phyloP scores from a whole-genome alignment of 2,329 filamentous ascomycete species.

The Balansia obtecta region DNA sequence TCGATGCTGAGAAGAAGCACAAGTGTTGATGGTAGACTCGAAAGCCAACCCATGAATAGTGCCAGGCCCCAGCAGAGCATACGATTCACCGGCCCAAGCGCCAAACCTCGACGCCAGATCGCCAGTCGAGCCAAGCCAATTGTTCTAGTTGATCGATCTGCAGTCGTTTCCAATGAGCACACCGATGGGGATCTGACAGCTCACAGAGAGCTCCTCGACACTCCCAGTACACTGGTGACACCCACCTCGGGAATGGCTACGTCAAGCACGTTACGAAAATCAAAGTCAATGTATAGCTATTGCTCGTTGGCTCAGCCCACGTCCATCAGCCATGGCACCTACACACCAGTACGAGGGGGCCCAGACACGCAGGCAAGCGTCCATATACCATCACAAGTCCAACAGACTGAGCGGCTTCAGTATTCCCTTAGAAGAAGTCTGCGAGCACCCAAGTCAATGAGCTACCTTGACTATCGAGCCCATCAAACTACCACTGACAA shows the following conservation, averaged over 20 bases:
- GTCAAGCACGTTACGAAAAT: conserved; percentile 38
- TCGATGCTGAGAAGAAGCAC: conserved; percentile 10
- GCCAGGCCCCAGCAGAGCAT: background rate
- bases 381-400: conserved; percentile 4
- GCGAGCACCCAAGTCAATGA: conserved; percentile 42
- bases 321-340: conserved; percentile 2
- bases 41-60: conserved; percentile 4
- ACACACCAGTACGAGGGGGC: conserved; percentile 4
- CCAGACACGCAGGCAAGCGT: conserved; percentile 3
- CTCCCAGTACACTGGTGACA: background rate
- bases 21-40: conserved; percentile 10
- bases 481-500: background rate
- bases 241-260: conserved; percentile 28
- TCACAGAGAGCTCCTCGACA: background rate
- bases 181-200: background rate
- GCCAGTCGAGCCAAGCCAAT: conserved; percentile 16
- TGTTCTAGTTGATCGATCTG: background rate
- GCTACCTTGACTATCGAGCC: conserved; percentile 25
- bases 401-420: conserved; percentile 15
- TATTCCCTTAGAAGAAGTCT: conserved; percentile 13
- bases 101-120: conserved; percentile 16
- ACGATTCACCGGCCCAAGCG: conserved; percentile 10
- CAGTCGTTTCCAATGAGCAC: background rate
- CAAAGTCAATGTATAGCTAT: conserved; percentile 41
- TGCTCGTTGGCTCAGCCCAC: conserved; percentile 17